phyloP scores from a whole-genome alignment of 2,329 filamentous ascomycete genomes.

The Ascosphaera pollenicola region DNA sequence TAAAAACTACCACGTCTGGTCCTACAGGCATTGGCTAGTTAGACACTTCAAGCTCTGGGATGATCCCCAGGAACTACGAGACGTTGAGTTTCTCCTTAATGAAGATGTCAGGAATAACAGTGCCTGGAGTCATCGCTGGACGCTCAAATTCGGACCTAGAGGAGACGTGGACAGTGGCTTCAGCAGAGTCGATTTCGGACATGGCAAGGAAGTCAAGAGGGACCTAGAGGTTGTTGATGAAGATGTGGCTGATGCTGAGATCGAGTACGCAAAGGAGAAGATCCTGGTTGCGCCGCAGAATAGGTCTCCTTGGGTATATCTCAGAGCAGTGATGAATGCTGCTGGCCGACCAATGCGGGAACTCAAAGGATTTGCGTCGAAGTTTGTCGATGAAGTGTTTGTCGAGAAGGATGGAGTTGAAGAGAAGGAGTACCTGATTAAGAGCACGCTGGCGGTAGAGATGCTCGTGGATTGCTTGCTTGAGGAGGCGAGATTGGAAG shows the following conservation, averaged over 20 bases:
- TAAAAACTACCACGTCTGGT: slow-evolving; percentile 99
- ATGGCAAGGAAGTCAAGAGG: too few relatives aligned
- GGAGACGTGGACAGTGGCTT: slow-evolving; percentile 17
- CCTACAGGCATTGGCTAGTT: slow-evolving; percentile 66
- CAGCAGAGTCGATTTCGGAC: too few relatives aligned
- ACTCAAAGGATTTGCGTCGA: slow-evolving; percentile 30
- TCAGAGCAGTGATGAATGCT: slow-evolving; percentile 52
- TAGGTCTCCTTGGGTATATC: slow-evolving; percentile 82
- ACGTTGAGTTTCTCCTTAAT: slow-evolving; percentile 50
- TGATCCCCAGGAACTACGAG: slow-evolving; percentile 38
- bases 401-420: slow-evolving; percentile 14
- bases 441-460: slow-evolving; percentile 36
- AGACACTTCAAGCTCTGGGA: slow-evolving; percentile 37
- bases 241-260: slow-evolving; percentile 48
- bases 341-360: slow-evolving; percentile 29
- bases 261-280: slow-evolving; percentile 50
- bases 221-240: slow-evolving; percentile 31
- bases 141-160: slow-evolving; percentile 55
- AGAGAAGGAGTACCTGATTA: slow-evolving; percentile 24
- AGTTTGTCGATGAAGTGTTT: slow-evolving; percentile 30
- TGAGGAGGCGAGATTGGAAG: slow-evolving; percentile 20
- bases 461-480: slow-evolving; percentile 26
- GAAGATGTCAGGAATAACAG: slow-evolving; percentile 86
- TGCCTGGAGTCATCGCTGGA: slow-evolving; percentile 94
- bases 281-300: slow-evolving; percentile 75